Conservation (phyloP, 257 asterid genomes). For the Solanum microdontum region DNA sequence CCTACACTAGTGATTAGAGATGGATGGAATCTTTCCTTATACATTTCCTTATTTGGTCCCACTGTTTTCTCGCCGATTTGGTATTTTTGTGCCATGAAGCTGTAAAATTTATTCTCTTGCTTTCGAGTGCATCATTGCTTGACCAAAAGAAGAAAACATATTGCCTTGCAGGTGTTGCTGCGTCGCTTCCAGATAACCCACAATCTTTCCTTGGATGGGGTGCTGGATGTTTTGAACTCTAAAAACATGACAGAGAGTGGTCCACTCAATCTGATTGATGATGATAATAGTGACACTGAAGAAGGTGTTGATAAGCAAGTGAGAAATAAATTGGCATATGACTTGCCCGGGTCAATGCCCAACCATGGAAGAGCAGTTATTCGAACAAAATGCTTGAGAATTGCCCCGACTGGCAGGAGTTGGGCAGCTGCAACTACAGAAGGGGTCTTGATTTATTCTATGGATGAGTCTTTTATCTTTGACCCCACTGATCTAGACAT, state of each 20-base stretch:
- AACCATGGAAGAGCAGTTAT: constrained; percentile 77
- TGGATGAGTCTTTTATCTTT: constrained; percentile 89
- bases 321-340: constrained; percentile 46
- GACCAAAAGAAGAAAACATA: not conserved
- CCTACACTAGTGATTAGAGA: not conserved
- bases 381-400: constrained; percentile 78
- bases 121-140: not conserved
- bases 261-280: constrained; percentile 82
- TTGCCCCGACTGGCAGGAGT: constrained; percentile 95
- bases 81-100: not conserved
- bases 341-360: constrained; percentile 92
- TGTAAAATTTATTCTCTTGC: not conserved
- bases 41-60: not conserved
- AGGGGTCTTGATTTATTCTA: constrained; percentile 78
- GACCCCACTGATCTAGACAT: constrained; percentile 98
- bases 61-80: too few relatives aligned
- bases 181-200: constrained; percentile 79
- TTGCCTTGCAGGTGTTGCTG: constrained; percentile 57
- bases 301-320: constrained; percentile 84
- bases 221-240: constrained; percentile 84
- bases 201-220: constrained; percentile 86
- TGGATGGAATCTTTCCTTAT: not conserved
- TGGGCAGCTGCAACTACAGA: constrained; percentile 99
- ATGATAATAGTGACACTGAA: constrained; percentile 68
- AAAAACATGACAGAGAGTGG: constrained; percentile 96